phyloP scores from a whole-genome alignment of 768 basidiomycete genomes.

The Trichaptum fuscoviolaceum region DNA sequence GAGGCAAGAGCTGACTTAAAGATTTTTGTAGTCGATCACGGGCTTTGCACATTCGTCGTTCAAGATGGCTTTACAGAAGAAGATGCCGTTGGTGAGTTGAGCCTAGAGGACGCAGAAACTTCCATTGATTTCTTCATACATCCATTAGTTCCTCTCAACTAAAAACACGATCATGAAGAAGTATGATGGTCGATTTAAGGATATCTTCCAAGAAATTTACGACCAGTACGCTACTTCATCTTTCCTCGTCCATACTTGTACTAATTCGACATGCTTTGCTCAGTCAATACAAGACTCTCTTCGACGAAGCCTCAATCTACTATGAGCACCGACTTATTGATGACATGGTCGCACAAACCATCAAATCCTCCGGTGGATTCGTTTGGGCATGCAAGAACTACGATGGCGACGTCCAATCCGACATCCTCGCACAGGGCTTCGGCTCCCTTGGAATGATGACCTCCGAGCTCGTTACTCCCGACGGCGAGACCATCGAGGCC shows the following conservation, averaged over 20 bases:
- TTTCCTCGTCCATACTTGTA: not conserved
- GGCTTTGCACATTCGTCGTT: constrained; percentile 98
- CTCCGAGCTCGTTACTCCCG: constrained; percentile 89
- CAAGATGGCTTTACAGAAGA: constrained; percentile 88
- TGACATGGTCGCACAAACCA: constrained; percentile 97
- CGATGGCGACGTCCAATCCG: constrained; percentile 73
- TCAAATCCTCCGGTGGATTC: constrained; percentile 95
- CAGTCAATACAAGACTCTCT: constrained; percentile 65
- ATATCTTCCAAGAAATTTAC: constrained; percentile 97
- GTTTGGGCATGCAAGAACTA: constrained; percentile 68
- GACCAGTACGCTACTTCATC: constrained; percentile 42
- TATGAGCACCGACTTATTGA: constrained; percentile 97
- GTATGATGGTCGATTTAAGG: constrained; percentile 99
- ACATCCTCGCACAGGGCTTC: constrained; percentile 97
- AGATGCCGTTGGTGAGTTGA: constrained; percentile 60
- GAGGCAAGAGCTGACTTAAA: not conserved
- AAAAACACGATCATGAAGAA: constrained; percentile 98
- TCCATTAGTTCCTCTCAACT: constrained; percentile 83
- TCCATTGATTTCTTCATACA: not conserved
- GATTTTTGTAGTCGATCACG: constrained; percentile 62
- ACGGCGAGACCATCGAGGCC: constrained; percentile 86
- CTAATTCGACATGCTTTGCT: not conserved
- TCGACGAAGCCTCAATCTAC: constrained; percentile 69
- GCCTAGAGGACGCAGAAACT: not conserved
- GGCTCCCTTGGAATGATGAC: constrained; percentile 99